Evolutionary conservation across 129 eudicot genomes (phyloP).

Genomic region (Heracleum sosnowskyi): DNA sequence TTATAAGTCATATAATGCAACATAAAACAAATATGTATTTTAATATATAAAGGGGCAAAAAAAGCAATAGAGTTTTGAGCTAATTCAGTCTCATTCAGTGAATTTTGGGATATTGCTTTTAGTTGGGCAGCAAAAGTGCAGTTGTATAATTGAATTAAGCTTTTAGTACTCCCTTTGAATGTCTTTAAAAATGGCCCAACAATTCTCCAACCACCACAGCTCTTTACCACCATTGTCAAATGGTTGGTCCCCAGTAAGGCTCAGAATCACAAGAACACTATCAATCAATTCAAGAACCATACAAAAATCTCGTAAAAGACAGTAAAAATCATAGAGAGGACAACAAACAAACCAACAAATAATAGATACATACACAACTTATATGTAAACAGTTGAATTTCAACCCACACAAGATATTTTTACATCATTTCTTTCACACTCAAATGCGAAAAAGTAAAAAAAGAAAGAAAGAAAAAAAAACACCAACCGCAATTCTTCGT

Average conservation of each 20-base stretch:
- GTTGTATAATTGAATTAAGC: no score
- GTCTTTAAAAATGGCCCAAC: background rate
- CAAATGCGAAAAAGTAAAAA: background rate
- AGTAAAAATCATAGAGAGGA: background rate
- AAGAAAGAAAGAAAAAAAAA: background rate
- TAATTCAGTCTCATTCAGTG: no score
- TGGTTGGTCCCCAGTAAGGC: background rate
- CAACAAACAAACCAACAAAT: background rate
- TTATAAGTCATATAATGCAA: no score
- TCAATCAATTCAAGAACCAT: constrained; percentile 7
- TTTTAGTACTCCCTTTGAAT: background rate
- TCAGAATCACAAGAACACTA: constrained; percentile 8
- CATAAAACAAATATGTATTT: no score
- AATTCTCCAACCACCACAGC: background rate
- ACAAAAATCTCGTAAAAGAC: background rate
- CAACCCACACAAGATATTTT: background rate
- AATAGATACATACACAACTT: background rate
- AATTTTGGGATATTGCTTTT: no score
- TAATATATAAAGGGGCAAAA: no score
- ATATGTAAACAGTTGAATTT: background rate
- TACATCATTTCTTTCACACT: constrained; percentile 3
- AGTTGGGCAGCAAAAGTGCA: no score
- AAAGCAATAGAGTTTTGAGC: no score
- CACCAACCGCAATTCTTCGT: background rate
- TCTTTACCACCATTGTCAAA: background rate